These are phyloP conservation scores for Fusarium metavorans DNA, from an alignment of 2,329 filamentous ascomycete genomes.

Conservation along the genomic window DNA sequence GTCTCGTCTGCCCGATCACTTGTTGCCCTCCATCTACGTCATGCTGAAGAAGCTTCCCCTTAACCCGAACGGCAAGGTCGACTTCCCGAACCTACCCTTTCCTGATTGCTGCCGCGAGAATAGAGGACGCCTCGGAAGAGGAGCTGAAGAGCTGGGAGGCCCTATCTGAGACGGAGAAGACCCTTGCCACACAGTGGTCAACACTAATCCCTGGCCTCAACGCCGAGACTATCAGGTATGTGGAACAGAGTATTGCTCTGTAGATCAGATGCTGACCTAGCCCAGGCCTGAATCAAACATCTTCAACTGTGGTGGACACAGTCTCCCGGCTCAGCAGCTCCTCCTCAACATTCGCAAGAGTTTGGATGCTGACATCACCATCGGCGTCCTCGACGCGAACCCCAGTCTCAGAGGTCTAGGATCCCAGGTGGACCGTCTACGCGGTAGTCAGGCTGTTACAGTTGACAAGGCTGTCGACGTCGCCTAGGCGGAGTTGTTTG, in stretches of 20 bases:
- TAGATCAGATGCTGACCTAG: not conserved
- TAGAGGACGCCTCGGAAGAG: not conserved
- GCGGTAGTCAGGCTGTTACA: constrained; percentile 1
- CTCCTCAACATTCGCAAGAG: constrained; percentile 67
- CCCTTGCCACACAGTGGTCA: not conserved
- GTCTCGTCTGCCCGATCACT: constrained; percentile 41
- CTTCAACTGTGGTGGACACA: constrained; percentile 54
- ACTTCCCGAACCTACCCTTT: constrained; percentile 81
- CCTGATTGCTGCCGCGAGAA: constrained; percentile 63
- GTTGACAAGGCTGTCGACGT: not conserved
- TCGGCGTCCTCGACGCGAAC: constrained; percentile 43
- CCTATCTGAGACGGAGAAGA: not conserved
- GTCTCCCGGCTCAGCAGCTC: constrained; percentile 75
- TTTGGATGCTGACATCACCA: constrained; percentile 44
- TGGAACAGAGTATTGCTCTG: not conserved
- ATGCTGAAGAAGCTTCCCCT: constrained; percentile 67
- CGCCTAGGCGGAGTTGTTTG: not conserved
- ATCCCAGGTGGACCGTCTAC: constrained; percentile 1
- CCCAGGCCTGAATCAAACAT: constrained; percentile 38
- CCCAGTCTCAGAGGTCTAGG: constrained; percentile 9
- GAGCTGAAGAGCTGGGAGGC: not conserved
- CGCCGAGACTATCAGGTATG: not conserved
- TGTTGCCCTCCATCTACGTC: constrained; percentile 50
- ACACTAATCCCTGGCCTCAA: not conserved
- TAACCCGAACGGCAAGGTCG: constrained; percentile 83